Evolutionary conservation across 225 moss, liverwort and hornwort species (phyloP).

Genomic region (Thuidium tamariscinum): DNA sequence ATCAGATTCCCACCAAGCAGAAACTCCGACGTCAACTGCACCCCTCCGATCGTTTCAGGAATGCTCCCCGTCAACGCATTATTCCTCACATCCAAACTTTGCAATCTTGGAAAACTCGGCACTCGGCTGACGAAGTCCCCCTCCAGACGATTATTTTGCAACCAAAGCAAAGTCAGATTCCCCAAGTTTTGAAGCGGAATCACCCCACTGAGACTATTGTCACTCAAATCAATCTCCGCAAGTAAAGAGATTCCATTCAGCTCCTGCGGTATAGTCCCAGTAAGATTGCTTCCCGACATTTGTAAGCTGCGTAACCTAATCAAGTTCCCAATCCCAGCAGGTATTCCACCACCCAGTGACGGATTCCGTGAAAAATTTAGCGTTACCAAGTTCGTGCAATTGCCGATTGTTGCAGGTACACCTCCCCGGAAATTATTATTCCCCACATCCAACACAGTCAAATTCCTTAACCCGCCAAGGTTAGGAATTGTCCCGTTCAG

Average conservation of each 20-base stretch:
- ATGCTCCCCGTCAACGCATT: conserved; percentile 31
- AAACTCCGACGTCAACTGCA: neutral
- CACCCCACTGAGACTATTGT: conserved; percentile 11
- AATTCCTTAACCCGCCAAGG: neutral
- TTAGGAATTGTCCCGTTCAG: conserved; percentile 28
- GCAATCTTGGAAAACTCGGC: neutral
- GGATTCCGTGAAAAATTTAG: conserved; percentile 18
- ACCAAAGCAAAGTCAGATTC: conserved; percentile 7
- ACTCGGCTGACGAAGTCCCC: conserved; percentile 11
- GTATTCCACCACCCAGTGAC: conserved; percentile 4
- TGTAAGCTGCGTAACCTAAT: neutral
- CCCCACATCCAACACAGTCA: conserved; percentile 8
- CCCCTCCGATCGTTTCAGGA: neutral
- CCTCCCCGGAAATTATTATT: conserved; percentile 23
- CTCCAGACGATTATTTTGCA: conserved; percentile 27
- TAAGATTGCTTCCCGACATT: neutral
- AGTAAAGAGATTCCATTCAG: neutral
- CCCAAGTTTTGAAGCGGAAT: conserved; percentile 7
- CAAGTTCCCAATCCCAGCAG: conserved; percentile 13
- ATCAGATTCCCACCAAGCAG: conserved; percentile 21
- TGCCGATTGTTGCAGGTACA: conserved; percentile 14
- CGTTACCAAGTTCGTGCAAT: neutral
- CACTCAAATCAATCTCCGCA: conserved; percentile 19
- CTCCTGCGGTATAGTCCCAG: conserved; percentile 4
- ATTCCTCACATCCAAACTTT: conserved; percentile 19